Conservation (phyloP, 2,329 filamentous ascomycete species). For the Penicillium sp. region DNA sequence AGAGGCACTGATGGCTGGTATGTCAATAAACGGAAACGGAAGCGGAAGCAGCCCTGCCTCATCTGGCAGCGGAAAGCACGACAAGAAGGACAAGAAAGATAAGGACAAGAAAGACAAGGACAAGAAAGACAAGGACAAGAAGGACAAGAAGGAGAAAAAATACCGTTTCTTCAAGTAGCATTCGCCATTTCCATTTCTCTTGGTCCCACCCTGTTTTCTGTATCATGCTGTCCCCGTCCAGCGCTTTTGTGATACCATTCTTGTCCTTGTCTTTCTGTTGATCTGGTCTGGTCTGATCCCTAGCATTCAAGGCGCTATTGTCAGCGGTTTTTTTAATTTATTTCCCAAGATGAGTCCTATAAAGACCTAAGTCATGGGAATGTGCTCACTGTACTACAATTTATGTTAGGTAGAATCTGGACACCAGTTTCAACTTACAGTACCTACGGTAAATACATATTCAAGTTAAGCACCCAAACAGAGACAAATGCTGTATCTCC, state of each 20-base stretch:
- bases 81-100: conserved; percentile 52
- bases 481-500: neutral
- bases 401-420: neutral
- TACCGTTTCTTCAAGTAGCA: conserved; percentile 54
- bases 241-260: conserved; percentile 40
- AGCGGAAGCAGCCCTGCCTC: conserved; percentile 26
- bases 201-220: neutral
- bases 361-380: neutral
- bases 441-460: neutral
- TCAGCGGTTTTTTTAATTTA: conserved; percentile 4
- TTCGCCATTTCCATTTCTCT: neutral
- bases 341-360: neutral
- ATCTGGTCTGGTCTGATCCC: conserved; percentile 13
- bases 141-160: conserved; percentile 56
- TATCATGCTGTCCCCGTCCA: conserved; percentile 19
- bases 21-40: conserved; percentile 38
- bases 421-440: neutral
- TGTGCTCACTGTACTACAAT: neutral
- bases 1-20: conserved; percentile 36
- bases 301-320: conserved; percentile 20
- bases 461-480: neutral
- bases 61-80: conserved; percentile 27
- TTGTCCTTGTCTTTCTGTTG: conserved; percentile 19
- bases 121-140: too few species aligned
- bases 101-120: conserved; percentile 50